Evolutionary conservation across 805 yeast species (phyloP), one percentile per base, ranked within the genome.

Genomic region (Maudiozyma serrabonitensis): DNA sequence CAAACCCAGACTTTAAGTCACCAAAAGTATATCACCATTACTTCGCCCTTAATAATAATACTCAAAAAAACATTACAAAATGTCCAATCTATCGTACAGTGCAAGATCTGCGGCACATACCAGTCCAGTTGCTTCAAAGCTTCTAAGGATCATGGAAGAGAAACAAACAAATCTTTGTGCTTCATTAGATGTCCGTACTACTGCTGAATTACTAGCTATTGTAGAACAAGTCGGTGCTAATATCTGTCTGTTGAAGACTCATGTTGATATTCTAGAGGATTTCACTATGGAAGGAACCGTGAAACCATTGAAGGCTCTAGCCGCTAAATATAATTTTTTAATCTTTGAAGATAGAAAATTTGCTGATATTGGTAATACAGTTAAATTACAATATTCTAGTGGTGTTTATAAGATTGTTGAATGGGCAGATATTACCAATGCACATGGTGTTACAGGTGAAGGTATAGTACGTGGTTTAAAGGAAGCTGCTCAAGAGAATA

Each of bases 281-380:
- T 93, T 91, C 66, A 70, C 86, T 1, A 82, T 81, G 64, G 95
- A 87, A 48, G 77, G 75, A 1, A 90, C 97, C 0, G 77, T 91
- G 28, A 68, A 68, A 6, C 97, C 98, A 1, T 71, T 93, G 54
- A 68, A 83, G 51, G 79, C 64, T 48, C 72, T 93, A 32, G 79
- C 96, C 19, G 71, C 79, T 58, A 88, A 89, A 62, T 91, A 90
- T 71, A 80, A 84, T 55, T 93, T 93, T 62, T 70, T 93, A 75
- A 84, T 93, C 56, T 93, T 93, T 64, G 99, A 93, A 70, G 99
- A 93, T 70, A 78, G 99, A 55, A 93, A 93, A 70, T 93, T 93
- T 69, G 99, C 99, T 23, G 99, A 93, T 68, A 93, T 93, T 59
- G 99, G 99, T 16, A 88, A 90, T 63, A 93, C 99, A 1, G 99